phyloP scores from a whole-genome alignment of 2,329 filamentous ascomycete species.

The Colletotrichum nymphaeae region DNA sequence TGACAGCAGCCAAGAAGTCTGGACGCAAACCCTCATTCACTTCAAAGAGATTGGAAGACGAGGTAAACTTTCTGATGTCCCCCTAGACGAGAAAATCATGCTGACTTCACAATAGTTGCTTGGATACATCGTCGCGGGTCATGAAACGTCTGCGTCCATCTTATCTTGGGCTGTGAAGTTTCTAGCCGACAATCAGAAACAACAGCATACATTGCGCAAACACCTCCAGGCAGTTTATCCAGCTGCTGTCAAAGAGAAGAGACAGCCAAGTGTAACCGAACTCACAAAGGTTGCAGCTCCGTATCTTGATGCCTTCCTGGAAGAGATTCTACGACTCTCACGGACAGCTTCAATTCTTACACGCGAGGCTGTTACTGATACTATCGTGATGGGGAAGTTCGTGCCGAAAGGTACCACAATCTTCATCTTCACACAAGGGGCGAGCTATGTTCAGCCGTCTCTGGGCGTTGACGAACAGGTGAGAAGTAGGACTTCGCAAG shows the following conservation, averaged over 20 bases:
- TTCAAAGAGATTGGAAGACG: slow-evolving; percentile 44
- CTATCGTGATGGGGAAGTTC: slow-evolving; percentile 38
- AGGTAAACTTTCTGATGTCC: slow-evolving; percentile 40
- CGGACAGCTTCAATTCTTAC: slow-evolving; percentile 38
- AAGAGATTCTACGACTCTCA: slow-evolving; percentile 43
- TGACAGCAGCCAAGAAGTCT: too few relatives aligned
- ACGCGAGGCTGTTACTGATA: slow-evolving; percentile 41
- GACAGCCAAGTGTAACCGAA: slow-evolving; percentile 38
- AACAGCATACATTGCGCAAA: slow-evolving; percentile 43
- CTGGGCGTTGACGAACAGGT: slow-evolving; percentile 25
- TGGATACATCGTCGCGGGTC: slow-evolving; percentile 41
- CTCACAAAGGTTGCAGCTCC: slow-evolving; percentile 36
- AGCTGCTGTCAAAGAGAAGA: slow-evolving; percentile 23
- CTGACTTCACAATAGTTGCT: slow-evolving; percentile 35
- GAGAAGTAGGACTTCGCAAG: too few relatives aligned
- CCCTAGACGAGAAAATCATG: not conserved
- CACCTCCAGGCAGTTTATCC: slow-evolving; percentile 35
- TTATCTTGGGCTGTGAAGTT: slow-evolving; percentile 41
- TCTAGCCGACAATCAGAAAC: slow-evolving; percentile 31
- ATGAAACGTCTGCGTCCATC: slow-evolving; percentile 41
- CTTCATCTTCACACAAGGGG: slow-evolving; percentile 30
- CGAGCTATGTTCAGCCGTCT: slow-evolving; percentile 8
- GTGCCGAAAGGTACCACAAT: slow-evolving; percentile 42
- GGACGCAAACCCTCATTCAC: too few relatives aligned
- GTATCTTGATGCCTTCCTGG: slow-evolving; percentile 44